phyloP scores from a whole-genome alignment of 768 basidiomycete species.

The Agaricus bisporus region DNA sequence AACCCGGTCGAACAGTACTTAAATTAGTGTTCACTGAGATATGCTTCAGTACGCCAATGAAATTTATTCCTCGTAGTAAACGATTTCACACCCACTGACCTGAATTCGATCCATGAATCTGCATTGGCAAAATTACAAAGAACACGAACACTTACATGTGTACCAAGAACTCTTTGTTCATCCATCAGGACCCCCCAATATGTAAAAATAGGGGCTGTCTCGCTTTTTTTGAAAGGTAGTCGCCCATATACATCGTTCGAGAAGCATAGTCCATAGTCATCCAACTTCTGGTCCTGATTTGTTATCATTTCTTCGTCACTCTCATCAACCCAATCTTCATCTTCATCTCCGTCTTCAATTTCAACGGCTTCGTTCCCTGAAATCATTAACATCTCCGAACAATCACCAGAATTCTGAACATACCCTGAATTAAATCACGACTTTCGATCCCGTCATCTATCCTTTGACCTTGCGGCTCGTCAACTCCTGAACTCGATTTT shows the following conservation, averaged over 20 bases:
- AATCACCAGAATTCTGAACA: too few species aligned
- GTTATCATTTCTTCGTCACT: neutral
- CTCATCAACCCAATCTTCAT: neutral
- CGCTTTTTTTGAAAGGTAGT: conserved; percentile 22
- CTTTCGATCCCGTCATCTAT: too few species aligned
- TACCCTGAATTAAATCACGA: neutral
- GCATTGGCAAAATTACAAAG: neutral
- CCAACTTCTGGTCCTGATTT: neutral
- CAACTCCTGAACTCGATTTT: neutral
- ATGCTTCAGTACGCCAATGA: too few species aligned
- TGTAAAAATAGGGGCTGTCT: conserved; percentile 3
- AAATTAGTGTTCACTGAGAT: too few species aligned
- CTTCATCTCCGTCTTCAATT: neutral
- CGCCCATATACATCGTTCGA: conserved; percentile 4
- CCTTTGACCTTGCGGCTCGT: neutral
- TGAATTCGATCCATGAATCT: too few species aligned
- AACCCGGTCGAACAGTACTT: too few species aligned
- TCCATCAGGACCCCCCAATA: conserved; percentile 34
- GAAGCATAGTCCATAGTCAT: conserved; percentile 10
- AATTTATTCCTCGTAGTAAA: neutral
- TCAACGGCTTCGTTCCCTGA: neutral
- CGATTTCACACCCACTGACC: neutral
- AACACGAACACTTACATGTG: conserved; percentile 20
- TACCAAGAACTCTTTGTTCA: conserved; percentile 33
- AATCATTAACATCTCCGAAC: too few species aligned